These are phyloP conservation scores for Arabidopsis suecica DNA, from an alignment of 345 rosid genomes.

Conservation along the genomic window DNA sequence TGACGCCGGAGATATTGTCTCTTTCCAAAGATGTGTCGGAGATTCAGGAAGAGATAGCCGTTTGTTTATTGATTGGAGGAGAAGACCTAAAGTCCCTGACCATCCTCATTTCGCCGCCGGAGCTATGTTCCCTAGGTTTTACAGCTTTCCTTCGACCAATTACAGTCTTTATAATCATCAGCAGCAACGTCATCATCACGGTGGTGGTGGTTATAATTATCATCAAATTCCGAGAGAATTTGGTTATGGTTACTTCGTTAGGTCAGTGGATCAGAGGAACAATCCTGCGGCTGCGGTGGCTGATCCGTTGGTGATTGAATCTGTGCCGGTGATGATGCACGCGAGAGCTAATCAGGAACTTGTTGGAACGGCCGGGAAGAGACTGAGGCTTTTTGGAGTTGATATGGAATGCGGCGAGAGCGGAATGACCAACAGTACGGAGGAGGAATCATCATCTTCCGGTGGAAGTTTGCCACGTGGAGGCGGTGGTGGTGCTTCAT, in stretches of 20 bases:
- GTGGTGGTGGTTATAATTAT: slow-evolving; percentile 16
- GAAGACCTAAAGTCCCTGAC: slow-evolving; percentile 60
- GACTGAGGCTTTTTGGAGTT: slow-evolving; percentile 69
- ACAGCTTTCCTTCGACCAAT: slow-evolving; percentile 51
- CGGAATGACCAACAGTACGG: slow-evolving; percentile 59
- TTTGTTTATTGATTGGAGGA: slow-evolving; percentile 86
- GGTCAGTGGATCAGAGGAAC: slow-evolving; percentile 44
- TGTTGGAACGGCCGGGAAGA: slow-evolving; percentile 49
- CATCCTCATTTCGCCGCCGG: slow-evolving; percentile 51
- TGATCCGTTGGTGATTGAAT: slow-evolving; percentile 42
- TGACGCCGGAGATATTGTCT: slow-evolving; percentile 89
- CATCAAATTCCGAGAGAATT: slow-evolving; percentile 44
- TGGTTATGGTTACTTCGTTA: slow-evolving; percentile 43
- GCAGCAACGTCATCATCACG: slow-evolving; percentile 42
- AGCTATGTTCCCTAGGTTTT: slow-evolving; percentile 63
- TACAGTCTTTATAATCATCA: slow-evolving; percentile 43
- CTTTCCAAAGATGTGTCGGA: slow-evolving; percentile 78
- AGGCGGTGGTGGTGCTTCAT: slow-evolving; percentile 15
- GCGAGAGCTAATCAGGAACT: slow-evolving; percentile 30
- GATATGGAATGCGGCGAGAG: slow-evolving; percentile 71
- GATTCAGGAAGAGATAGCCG: slow-evolving; percentile 58
- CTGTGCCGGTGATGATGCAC: slow-evolving; percentile 47
- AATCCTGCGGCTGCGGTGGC: slow-evolving; percentile 11
- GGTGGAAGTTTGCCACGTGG: slow-evolving; percentile 43
- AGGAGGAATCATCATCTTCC: slow-evolving; percentile 44